Conservation (phyloP, 495 filamentous ascomycete genomes). For the Xylaria nigripes region DNA sequence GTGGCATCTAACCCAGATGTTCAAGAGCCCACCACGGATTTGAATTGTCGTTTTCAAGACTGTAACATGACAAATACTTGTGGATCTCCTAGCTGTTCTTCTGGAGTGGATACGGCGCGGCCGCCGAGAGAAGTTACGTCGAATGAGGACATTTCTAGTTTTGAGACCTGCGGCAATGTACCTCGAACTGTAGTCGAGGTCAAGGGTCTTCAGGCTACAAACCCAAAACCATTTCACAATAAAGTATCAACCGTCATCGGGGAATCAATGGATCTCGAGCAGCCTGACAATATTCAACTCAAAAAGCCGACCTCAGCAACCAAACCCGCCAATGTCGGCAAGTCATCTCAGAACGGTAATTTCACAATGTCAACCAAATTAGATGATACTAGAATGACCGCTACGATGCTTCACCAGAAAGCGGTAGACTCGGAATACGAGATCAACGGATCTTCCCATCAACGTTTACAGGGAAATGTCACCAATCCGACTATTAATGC, state of each 20-base stretch:
- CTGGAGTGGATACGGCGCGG: background rate
- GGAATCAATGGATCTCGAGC: constrained; percentile 10
- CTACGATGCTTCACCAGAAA: background rate
- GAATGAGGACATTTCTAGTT: background rate
- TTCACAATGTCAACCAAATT: background rate
- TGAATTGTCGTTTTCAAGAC: background rate
- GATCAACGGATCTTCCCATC: background rate
- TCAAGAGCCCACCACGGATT: background rate
- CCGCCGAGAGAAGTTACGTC: background rate
- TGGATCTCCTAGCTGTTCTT: background rate
- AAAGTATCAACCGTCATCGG: constrained; percentile 14
- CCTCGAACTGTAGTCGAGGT: background rate
- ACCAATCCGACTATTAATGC: background rate
- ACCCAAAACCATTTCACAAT: constrained; percentile 1
- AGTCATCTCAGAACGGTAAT: background rate
- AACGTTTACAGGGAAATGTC: background rate
- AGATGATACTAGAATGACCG: background rate
- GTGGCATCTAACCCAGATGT: background rate
- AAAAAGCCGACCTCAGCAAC: background rate
- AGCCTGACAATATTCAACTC: background rate
- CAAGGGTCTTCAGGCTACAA: background rate
- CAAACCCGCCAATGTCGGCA: background rate
- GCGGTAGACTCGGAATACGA: background rate
- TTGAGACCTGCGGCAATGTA: background rate
- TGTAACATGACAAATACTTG: background rate